Conservation (phyloP, 1,284 basidiomycete genomes). For the Rhodofomes roseus region DNA sequence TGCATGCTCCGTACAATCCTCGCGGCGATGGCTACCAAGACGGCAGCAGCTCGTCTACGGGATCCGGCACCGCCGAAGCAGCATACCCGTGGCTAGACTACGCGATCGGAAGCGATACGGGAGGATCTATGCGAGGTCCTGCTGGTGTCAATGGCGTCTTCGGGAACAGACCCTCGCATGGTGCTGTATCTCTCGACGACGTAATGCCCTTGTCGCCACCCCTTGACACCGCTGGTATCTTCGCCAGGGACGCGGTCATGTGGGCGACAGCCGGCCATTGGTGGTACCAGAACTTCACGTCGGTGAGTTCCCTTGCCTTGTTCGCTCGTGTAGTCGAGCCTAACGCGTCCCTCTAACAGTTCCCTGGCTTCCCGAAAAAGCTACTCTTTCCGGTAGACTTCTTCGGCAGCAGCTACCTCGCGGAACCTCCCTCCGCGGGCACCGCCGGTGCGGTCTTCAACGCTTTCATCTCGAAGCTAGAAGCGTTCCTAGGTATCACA, state of each 20-base stretch:
- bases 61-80: slow-evolving; percentile 34
- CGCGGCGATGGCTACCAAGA: slow-evolving; percentile 50
- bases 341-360: slow-evolving; percentile 17
- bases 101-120: slow-evolving; percentile 39
- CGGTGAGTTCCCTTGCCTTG: slow-evolving; percentile 14
- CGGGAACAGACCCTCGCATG: slow-evolving; percentile 35
- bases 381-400: slow-evolving; percentile 33
- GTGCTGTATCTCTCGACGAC: slow-evolving; percentile 34
- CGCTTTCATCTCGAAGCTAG: slow-evolving; percentile 32
- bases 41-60: slow-evolving; percentile 38
- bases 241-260: slow-evolving; percentile 25
- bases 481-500: slow-evolving; percentile 30
- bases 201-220: slow-evolving; percentile 37
- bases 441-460: slow-evolving; percentile 29
- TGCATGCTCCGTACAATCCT: slow-evolving; percentile 49
- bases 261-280: slow-evolving; percentile 26
- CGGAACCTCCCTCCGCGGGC: slow-evolving; percentile 21
- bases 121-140: slow-evolving; percentile 38
- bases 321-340: too few species aligned
- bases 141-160: slow-evolving; percentile 38
- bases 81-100: slow-evolving; percentile 39
- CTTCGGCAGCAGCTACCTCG: slow-evolving; percentile 27
- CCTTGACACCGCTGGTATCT: slow-evolving; percentile 31
- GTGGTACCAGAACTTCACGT: slow-evolving; percentile 29
- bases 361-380: slow-evolving; percentile 30